phyloP scores from a whole-genome alignment of 2,329 filamentous ascomycete genomes.

The Phyllosticta citrichinensis region DNA sequence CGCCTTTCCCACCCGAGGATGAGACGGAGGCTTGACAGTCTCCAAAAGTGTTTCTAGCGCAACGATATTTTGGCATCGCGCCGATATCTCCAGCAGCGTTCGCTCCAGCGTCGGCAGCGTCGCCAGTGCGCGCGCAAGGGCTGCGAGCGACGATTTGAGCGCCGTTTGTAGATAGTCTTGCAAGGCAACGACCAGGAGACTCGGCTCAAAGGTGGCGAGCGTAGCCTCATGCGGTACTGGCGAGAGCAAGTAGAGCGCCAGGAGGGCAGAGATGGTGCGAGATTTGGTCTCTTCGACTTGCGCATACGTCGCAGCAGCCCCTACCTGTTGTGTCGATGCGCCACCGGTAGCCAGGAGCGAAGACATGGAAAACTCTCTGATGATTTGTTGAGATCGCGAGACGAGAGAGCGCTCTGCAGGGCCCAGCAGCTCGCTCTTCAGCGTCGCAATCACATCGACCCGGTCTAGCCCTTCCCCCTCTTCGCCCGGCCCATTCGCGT shows the following conservation, averaged over 20 bases:
- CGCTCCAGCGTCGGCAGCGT: slow-evolving; percentile 75
- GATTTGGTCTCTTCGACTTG: slow-evolving; percentile 66
- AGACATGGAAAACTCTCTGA: slow-evolving; percentile 75
- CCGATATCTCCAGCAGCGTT: slow-evolving; percentile 69
- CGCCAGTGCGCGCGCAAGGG: slow-evolving; percentile 64
- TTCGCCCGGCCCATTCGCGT: slow-evolving; percentile 55
- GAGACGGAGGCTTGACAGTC: slow-evolving; percentile 54
- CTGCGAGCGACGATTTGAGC: slow-evolving; percentile 66
- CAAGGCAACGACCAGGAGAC: slow-evolving; percentile 63
- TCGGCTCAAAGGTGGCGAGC: slow-evolving; percentile 50
- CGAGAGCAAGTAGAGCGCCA: slow-evolving; percentile 72
- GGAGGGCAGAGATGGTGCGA: slow-evolving; percentile 62
- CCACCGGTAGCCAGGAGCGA: slow-evolving; percentile 33
- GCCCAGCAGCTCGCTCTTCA: slow-evolving; percentile 58
- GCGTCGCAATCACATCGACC: slow-evolving; percentile 59
- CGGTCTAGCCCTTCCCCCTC: slow-evolving; percentile 68
- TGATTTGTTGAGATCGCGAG: slow-evolving; percentile 63
- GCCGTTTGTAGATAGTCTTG: slow-evolving; percentile 75
- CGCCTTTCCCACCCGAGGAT: slow-evolving; percentile 48
- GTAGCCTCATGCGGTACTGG: slow-evolving; percentile 2
- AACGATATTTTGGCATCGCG: slow-evolving; percentile 83
- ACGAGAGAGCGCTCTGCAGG: slow-evolving; percentile 68
- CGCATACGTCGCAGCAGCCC: slow-evolving; percentile 40
- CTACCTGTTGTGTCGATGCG: slow-evolving; percentile 9
- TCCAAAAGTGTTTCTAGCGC: slow-evolving; percentile 72